Evolutionary conservation across 805 yeast genomes (phyloP).

Genomic region (Wickerhamomyces chaumierensis): DNA sequence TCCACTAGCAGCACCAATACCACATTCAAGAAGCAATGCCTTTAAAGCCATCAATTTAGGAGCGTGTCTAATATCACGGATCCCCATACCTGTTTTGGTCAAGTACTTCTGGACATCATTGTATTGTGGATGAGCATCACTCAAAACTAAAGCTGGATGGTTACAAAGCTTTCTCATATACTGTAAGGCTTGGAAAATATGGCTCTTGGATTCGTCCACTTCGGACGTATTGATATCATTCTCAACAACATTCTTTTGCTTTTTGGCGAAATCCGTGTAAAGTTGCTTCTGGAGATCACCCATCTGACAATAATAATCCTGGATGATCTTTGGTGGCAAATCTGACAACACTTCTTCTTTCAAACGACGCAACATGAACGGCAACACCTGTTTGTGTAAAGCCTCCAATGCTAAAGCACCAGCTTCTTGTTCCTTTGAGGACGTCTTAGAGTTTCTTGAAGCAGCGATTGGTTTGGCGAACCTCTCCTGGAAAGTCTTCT

Average conservation of each 20-base stretch:
- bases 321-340: slow-evolving; percentile 95
- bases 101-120: slow-evolving; percentile 54
- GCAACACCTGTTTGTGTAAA: slow-evolving; percentile 89
- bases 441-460: slow-evolving; percentile 76
- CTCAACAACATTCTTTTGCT: slow-evolving; percentile 64
- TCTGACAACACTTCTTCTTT: slow-evolving; percentile 95
- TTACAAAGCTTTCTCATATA: slow-evolving; percentile 96
- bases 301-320: slow-evolving; percentile 93
- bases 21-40: slow-evolving; percentile 80
- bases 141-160: slow-evolving; percentile 85
- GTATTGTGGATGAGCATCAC: slow-evolving; percentile 75
- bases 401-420: slow-evolving; percentile 96
- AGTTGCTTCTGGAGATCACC: slow-evolving; percentile 82
- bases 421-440: slow-evolving; percentile 89
- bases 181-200: slow-evolving; percentile 93
- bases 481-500: slow-evolving; percentile 84
- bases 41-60: slow-evolving; percentile 82
- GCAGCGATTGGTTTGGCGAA: slow-evolving; percentile 98
- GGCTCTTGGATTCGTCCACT: slow-evolving; percentile 58
- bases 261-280: slow-evolving; percentile 80
- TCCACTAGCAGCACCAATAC: slow-evolving; percentile 47
- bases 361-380: slow-evolving; percentile 89
- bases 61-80: slow-evolving; percentile 73
- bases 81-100: slow-evolving; percentile 40
- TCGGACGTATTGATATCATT: slow-evolving; percentile 44